Evolutionary conservation across 176 grass and related monocot species (phyloP).

Genomic region (Miscanthus lutarioriparius): DNA sequence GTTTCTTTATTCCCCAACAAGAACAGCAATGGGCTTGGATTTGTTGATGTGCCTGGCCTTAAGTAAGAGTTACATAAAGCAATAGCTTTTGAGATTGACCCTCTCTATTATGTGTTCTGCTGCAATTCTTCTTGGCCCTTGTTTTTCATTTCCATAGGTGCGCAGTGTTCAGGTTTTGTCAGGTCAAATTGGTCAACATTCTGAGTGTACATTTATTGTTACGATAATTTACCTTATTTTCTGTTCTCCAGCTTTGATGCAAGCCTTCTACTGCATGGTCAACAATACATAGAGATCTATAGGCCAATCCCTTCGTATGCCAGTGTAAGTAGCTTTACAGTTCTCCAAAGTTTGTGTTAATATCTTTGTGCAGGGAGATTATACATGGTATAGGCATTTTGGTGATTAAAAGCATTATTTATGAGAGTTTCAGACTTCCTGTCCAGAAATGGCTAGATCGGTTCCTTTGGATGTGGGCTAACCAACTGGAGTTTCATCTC

Average conservation of each 20-base stretch:
- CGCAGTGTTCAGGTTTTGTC: background rate
- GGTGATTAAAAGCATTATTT: background rate
- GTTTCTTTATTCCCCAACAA: slow-evolving; percentile 75
- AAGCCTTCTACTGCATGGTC: slow-evolving; percentile 83
- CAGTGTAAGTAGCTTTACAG: slow-evolving; percentile 50
- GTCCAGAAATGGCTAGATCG: background rate
- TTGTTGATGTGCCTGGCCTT: slow-evolving; percentile 73
- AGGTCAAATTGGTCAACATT: slow-evolving; percentile 2
- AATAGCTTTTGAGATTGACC: background rate
- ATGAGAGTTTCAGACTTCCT: background rate
- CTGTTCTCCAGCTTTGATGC: slow-evolving; percentile 62
- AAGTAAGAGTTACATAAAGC: slow-evolving; percentile 56
- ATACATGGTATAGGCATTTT: background rate
- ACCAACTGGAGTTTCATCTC: background rate
- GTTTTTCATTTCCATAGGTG: background rate
- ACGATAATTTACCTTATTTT: slow-evolving; percentile 13
- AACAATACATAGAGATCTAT: slow-evolving; percentile 97
- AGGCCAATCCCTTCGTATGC: slow-evolving; percentile 63
- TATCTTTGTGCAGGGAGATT: slow-evolving; percentile 4
- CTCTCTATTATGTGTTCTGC: background rate
- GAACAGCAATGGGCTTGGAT: slow-evolving; percentile 52
- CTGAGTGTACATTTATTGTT: slow-evolving; percentile 5
- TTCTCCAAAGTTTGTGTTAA: slow-evolving; percentile 1
- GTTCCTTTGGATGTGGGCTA: background rate
- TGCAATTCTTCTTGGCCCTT: slow-evolving; percentile 5